Base-by-base conservation (phyloP, 1,139 yeast species). In the Sugiyamaella neomexicana region DNA sequence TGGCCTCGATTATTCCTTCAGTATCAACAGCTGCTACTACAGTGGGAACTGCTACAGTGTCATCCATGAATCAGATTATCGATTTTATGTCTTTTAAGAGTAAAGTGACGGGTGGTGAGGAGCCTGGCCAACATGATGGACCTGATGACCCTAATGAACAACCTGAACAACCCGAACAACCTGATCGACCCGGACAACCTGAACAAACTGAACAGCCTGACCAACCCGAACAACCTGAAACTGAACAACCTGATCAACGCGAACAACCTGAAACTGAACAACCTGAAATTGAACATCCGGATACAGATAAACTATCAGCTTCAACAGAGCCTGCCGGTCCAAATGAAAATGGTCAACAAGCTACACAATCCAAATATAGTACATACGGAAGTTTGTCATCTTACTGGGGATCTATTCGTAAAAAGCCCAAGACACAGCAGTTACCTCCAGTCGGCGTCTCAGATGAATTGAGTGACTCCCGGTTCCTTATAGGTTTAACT, bases 401-500 rank as follows among this genome's bases (percentile, higher is more conserved):
- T 23, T 45, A 45, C 16, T 25, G 36, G 23, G 41, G 41, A 2
- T 36, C 40, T 23, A 37, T 45, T 10, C 39, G 39, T 2, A 45
- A 45, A 27, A 23, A 37, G 23, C 23, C 34, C 16, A 45, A 40
- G 29, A 13, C 20, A 27, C 31, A 32, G 31, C 17, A 7, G 4
- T 4, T 36, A 7, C 12, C 37, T 39, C 20, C 51, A 8, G 12
- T 25, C 17, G 58, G 13, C 58, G 61, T 7, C 2, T 43, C 60
- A 1, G 64, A 63, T 37, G 65, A 60, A 31, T 43, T 65, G 29
- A 56, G 54, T 13, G 68, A 64, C 8, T 62, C 65, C 1, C 54
- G 63, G 27, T 65, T 63, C 38, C 54, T 65, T 27, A 50, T 65
- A 43, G 68, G 68, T 4, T 49, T 63, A 40, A 55, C 50, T 10